Conservation (phyloP, 2,329 filamentous ascomycete genomes). For the Diplodia seriata region DNA sequence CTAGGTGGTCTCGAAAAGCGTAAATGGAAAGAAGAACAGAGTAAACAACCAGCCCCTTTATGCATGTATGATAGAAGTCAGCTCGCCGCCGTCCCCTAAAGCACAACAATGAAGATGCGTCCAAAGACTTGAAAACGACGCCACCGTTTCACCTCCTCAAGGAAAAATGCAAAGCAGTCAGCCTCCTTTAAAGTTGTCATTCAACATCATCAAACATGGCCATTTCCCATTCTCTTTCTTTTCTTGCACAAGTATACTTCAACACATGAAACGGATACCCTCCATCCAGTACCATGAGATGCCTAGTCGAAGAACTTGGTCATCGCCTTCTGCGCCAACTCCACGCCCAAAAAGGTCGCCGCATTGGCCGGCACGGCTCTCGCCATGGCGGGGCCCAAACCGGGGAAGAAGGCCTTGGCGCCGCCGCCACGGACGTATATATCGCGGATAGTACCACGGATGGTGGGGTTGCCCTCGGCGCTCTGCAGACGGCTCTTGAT, state of each 20-base stretch:
- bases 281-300: neutral
- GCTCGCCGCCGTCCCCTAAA: neutral
- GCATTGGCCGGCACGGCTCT: conserved; percentile 96
- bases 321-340: conserved; percentile 84
- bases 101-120: neutral
- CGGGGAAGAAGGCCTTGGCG: conserved; percentile 93
- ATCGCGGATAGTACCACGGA: conserved; percentile 78
- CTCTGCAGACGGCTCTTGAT: conserved; percentile 95
- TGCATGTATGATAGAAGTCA: neutral
- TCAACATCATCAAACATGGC: neutral
- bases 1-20: neutral
- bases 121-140: neutral
- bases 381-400: conserved; percentile 89
- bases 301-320: conserved; percentile 68
- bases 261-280: neutral
- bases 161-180: neutral
- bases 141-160: neutral
- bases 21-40: neutral
- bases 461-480: conserved; percentile 81
- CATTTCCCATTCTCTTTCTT: neutral
- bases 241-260: neutral
- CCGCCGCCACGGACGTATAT: conserved; percentile 88
- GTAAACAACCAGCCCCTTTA: neutral
- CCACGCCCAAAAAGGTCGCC: conserved; percentile 88
- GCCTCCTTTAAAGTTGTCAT: neutral